Base-by-base conservation (phyloP, 441 rosid genomes). In the Eruca vesicaria region DNA sequence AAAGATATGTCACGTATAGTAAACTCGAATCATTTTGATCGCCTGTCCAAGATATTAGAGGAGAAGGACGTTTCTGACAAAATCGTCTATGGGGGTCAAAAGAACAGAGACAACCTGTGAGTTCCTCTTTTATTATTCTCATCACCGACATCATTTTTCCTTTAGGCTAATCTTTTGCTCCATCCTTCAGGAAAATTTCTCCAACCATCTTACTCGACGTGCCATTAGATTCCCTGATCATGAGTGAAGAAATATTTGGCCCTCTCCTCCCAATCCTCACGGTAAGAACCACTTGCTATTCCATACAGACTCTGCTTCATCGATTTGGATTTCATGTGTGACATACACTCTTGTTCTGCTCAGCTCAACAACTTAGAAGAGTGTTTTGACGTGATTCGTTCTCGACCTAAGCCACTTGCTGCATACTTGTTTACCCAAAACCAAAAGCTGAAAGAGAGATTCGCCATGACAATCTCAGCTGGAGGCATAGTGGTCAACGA, bases 401-500 rank as follows among this genome's bases (percentile, higher is more conserved):
- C 88, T 48, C 88, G 78, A 71, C 80, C 92, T 7, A 96, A 92
- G 81, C 95, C 99, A 35, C 98, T 94, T 69, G 96, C 94, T 12
- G 99, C 98, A 28, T 96, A 94, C 64, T 78, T 94, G 71, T 96
- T 96, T 84, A 87, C 89, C 7, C 85, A 86, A 55, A 73, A 87
- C 76, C 81, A 90, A 75, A 84, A 82, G 78, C 80, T 92, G 68
- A 87, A 85, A 81, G 82, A 85, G 76, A 82, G 81, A 70, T 94
- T 90, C 60, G 85, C 89, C 52, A 74, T 63, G 79, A 84, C 87
- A 64, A 81, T 96, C 56, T 85, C 90, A 2, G 90, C 98, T 0
- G 99, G 99, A 72, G 98, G 97, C 63, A 72, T 93, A 56, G 80
- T 84, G 45, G 72, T 96, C 75, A 96, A 96, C 41, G 99, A 96